Percentiles rank a stretch among this genome's conserved stretches.
Evolutionary conservation across 345 rosid genomes (phyloP).

Genomic region (Eucalyptus victrix): DNA sequence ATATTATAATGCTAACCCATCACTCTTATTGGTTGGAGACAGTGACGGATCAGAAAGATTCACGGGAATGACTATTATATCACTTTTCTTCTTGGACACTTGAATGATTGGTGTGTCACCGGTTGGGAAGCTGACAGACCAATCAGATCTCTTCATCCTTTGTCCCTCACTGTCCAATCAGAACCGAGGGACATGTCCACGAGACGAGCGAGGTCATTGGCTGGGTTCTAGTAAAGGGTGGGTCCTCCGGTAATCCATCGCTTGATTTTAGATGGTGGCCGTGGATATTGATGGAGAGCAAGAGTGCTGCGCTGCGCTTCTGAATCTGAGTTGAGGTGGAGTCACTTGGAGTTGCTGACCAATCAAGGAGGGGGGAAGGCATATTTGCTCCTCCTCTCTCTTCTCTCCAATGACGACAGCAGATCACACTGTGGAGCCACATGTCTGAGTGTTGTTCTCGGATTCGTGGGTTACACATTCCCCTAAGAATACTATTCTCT

Average conservation of each 20-base stretch:
- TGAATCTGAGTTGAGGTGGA: background rate
- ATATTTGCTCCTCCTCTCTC: background rate
- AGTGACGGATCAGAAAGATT: background rate
- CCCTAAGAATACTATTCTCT: background rate
- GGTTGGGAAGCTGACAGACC: background rate
- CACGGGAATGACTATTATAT: background rate
- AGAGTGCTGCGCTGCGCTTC: background rate
- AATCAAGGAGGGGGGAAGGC: background rate
- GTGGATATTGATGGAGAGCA: background rate
- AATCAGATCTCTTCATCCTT: background rate
- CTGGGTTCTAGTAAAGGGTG: background rate
- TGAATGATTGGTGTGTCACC: background rate
- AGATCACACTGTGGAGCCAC: background rate
- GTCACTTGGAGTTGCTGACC: background rate
- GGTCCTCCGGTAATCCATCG: background rate
- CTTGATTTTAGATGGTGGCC: background rate
- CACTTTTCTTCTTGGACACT: background rate
- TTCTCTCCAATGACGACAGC: background rate
- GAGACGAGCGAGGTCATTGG: background rate
- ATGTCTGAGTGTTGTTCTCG: background rate
- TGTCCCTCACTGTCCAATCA: background rate
- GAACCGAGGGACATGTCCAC: background rate
- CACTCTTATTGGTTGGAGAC: background rate
- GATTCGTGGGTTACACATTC: background rate
- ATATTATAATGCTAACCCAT: background rate